phyloP scores from a whole-genome alignment of 257 asterid species.

The Jacaranda mimosifolia region DNA sequence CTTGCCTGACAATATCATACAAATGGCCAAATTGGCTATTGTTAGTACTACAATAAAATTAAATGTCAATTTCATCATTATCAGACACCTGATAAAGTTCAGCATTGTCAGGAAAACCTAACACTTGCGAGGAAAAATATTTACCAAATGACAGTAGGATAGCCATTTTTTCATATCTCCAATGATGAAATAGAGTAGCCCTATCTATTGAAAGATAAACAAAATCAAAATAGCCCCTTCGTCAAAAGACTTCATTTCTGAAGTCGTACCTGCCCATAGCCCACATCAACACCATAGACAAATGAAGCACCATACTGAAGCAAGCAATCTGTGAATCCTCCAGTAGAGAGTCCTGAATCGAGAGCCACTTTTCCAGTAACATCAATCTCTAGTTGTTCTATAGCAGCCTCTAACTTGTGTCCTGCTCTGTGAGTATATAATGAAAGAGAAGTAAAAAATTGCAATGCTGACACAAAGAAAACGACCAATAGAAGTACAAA shows the following conservation, averaged over 20 bases:
- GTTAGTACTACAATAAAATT: neutral
- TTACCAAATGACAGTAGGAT: neutral
- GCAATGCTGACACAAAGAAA: constrained; percentile 8
- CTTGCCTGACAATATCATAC: constrained; percentile 9
- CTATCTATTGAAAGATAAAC: neutral
- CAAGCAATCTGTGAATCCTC: constrained; percentile 99
- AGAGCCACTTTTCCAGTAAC: constrained; percentile 91
- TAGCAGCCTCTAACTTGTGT: constrained; percentile 91
- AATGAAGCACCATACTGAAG: constrained; percentile 94
- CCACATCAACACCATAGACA: constrained; percentile 99
- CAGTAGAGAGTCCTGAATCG: constrained; percentile 99
- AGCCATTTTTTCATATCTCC: neutral
- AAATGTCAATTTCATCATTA: constrained; percentile 2
- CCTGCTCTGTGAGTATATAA: constrained; percentile 74
- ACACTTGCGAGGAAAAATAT: neutral
- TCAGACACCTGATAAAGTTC: neutral
- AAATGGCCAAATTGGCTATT: neutral
- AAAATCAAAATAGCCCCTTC: neutral
- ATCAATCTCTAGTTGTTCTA: constrained; percentile 84
- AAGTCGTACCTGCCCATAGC: constrained; percentile 88
- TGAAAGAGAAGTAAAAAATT: constrained; percentile 28
- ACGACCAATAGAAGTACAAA: neutral
- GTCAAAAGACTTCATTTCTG: neutral
- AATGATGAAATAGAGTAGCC: constrained; percentile 18
- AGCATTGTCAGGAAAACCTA: neutral